A percentile compares a stretch with the other conserved stretches of the same genome.
Conservation (phyloP, 805 yeast genomes). For the Sungouiozyma ichnusensis region DNA sequence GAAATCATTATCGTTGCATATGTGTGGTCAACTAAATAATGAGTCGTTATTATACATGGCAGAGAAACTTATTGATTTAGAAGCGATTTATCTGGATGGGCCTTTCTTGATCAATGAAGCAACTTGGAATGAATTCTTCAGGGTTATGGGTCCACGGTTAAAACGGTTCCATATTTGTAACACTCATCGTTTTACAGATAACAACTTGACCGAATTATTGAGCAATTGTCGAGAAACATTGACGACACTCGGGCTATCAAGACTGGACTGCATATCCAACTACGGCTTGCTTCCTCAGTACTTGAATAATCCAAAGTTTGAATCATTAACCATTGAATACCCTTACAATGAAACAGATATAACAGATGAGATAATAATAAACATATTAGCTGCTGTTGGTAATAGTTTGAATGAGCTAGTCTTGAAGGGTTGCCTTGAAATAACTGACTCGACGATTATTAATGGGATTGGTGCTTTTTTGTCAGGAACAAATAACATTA, state of each 20-base stretch:
- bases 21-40: conserved; percentile 90
- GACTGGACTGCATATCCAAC: conserved; percentile 63
- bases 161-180: conserved; percentile 54
- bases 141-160: conserved; percentile 43
- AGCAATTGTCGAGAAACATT: conserved; percentile 51
- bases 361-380: conserved; percentile 55
- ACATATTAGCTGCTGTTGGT: conserved; percentile 53
- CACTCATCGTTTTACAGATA: conserved; percentile 73
- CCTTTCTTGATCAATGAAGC: conserved; percentile 72
- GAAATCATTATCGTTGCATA: conserved; percentile 53
- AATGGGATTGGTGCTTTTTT: conserved; percentile 55
- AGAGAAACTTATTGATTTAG: conserved; percentile 45
- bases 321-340: conserved; percentile 53
- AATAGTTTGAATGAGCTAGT: conserved; percentile 44
- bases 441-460: conserved; percentile 53
- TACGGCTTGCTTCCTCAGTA: conserved; percentile 59
- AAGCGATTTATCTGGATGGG: conserved; percentile 64
- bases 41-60: conserved; percentile 58
- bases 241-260: conserved; percentile 46
- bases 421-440: conserved; percentile 61
- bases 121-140: conserved; percentile 72
- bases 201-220: conserved; percentile 50
- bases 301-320: conserved; percentile 35
- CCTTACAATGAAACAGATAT: conserved; percentile 58
- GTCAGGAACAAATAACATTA: conserved; percentile 21